Evolutionary conservation across 2,329 filamentous ascomycete genomes (phyloP).

Genomic region (Magnaporthales sp.): DNA sequence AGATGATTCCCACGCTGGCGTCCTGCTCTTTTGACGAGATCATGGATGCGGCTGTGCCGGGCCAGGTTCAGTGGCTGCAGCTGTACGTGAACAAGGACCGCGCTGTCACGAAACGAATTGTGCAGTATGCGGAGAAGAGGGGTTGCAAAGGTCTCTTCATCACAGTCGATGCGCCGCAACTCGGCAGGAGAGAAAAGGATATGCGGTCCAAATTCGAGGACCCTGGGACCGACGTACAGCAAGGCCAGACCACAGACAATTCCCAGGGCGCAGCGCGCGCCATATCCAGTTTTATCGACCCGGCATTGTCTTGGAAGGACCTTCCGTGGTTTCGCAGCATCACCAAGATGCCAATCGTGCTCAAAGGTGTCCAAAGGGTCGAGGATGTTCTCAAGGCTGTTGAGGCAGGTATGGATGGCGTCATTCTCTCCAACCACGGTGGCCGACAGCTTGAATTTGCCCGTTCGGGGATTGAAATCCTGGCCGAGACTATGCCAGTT

Average conservation of each 20-base stretch:
- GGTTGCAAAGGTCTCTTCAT: slow-evolving; percentile 97
- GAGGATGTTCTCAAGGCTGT: slow-evolving; percentile 89
- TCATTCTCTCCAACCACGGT: slow-evolving; percentile 93
- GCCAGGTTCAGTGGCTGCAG: slow-evolving; percentile 93
- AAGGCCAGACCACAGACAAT: slow-evolving; percentile 66
- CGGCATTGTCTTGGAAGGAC: slow-evolving; percentile 85
- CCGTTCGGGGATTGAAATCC: slow-evolving; percentile 77
- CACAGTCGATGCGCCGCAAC: slow-evolving; percentile 93
- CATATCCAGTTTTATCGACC: slow-evolving; percentile 96
- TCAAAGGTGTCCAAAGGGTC: slow-evolving; percentile 94
- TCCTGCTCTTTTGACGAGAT: slow-evolving; percentile 98
- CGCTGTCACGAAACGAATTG: slow-evolving; percentile 79
- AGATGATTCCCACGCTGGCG: slow-evolving; percentile 97
- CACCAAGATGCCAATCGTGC: slow-evolving; percentile 88
- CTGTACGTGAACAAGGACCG: slow-evolving; percentile 97
- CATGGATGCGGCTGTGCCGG: slow-evolving; percentile 68
- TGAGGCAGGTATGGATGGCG: slow-evolving; percentile 73
- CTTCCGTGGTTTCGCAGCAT: slow-evolving; percentile 87
- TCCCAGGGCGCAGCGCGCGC: slow-evolving; percentile 89
- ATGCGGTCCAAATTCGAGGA: slow-evolving; percentile 92
- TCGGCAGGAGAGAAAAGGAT: slow-evolving; percentile 92
- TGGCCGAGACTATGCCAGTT: slow-evolving; percentile 89
- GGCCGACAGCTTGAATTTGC: slow-evolving; percentile 91
- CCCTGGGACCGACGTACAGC: slow-evolving; percentile 73
- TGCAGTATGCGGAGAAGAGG: slow-evolving; percentile 81